Evolutionary conservation across 2,329 filamentous ascomycete genomes (phyloP).

Genomic region (Bipolaris zeicola): DNA sequence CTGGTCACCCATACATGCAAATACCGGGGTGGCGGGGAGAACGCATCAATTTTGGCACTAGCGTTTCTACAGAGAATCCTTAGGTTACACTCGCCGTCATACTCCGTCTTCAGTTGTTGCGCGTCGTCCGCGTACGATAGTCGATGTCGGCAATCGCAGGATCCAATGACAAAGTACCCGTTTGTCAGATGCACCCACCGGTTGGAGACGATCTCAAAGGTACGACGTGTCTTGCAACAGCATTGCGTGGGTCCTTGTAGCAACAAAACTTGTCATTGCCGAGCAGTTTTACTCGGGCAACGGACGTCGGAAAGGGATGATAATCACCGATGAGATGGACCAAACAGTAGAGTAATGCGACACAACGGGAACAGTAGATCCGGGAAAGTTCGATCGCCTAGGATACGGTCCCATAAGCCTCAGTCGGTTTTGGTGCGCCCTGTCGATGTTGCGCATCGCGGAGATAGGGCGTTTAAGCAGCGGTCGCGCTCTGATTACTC

Average conservation of each 20-base stretch:
- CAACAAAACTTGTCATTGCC: conserved; percentile 22
- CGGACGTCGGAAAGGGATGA: conserved; percentile 23
- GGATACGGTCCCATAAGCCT: background rate
- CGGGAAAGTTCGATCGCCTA: conserved; percentile 16
- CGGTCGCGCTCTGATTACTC: conserved; percentile 9
- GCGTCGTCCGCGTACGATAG: conserved; percentile 24
- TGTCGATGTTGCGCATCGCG: conserved; percentile 10
- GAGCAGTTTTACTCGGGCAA: conserved; percentile 8
- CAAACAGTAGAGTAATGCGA: conserved; percentile 13
- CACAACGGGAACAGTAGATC: conserved; percentile 21
- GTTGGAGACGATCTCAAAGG: conserved; percentile 16
- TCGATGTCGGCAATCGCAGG: conserved; percentile 10
- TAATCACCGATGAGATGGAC: conserved; percentile 16
- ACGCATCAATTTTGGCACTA: conserved; percentile 11
- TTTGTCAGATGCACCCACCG: conserved; percentile 25
- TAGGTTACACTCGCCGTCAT: conserved; percentile 21
- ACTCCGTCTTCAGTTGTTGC: conserved; percentile 17
- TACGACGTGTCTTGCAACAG: conserved; percentile 14
- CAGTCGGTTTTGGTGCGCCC: background rate
- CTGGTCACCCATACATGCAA: conserved; percentile 19
- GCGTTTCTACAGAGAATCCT: conserved; percentile 22
- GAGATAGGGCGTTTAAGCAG: conserved; percentile 25
- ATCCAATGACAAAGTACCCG: background rate
- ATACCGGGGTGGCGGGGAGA: conserved; percentile 20
- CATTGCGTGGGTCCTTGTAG: conserved; percentile 22